A percentile compares a stretch with the other conserved stretches of the same genome.
Evolutionary conservation across 306 rosid genomes (phyloP).

Genomic region (Quercus rubra): DNA sequence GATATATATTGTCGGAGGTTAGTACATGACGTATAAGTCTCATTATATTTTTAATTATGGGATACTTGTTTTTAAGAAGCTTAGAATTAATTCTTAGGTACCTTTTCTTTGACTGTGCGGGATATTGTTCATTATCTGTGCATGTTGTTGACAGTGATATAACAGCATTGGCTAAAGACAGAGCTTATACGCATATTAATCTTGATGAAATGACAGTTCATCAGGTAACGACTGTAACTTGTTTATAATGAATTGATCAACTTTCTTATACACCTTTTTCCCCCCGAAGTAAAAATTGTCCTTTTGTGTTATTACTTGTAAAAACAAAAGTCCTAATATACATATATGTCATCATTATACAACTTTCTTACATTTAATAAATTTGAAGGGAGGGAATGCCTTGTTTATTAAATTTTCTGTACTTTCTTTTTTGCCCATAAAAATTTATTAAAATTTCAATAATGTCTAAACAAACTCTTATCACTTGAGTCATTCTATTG

Average conservation of each 20-base stretch:
- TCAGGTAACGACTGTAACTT: constrained; percentile 49
- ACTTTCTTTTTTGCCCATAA: too few relatives aligned
- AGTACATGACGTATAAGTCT: constrained; percentile 32
- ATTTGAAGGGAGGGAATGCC: too few relatives aligned
- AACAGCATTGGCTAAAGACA: constrained; percentile 98
- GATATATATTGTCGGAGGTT: constrained; percentile 99
- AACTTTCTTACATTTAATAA: too few relatives aligned
- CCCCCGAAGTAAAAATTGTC: background rate
- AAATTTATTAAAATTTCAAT: too few relatives aligned
- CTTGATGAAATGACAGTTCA: constrained; percentile 95
- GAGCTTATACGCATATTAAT: constrained; percentile 81
- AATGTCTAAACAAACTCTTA: too few relatives aligned
- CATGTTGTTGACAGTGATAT: constrained; percentile 66
- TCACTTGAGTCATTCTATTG: too few relatives aligned
- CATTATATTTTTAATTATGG: background rate
- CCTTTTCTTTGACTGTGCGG: background rate
- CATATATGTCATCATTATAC: too few relatives aligned
- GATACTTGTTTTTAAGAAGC: constrained; percentile 9
- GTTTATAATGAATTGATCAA: background rate
- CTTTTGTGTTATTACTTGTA: too few relatives aligned
- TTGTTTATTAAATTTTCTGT: too few relatives aligned
- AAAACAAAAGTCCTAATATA: background rate
- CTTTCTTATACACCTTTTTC: background rate
- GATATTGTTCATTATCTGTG: background rate
- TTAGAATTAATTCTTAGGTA: background rate